These are phyloP conservation scores for Babesia divergens DNA, from an alignment of 169 alveolate genomes.

Conservation along the genomic window DNA sequence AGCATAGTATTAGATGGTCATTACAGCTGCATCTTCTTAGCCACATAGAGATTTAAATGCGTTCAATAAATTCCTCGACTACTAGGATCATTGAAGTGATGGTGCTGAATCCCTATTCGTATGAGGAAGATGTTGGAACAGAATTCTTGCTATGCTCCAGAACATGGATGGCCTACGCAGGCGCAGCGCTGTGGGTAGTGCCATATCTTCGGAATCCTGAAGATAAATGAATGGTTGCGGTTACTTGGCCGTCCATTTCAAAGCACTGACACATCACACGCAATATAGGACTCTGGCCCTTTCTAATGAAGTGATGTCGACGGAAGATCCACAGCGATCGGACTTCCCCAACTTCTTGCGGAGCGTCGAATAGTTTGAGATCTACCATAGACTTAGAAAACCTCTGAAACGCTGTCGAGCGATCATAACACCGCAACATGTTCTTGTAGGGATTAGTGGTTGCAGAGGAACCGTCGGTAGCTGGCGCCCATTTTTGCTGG, in stretches of 20 bases:
- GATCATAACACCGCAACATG: conserved; percentile 20
- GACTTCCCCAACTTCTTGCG: conserved; percentile 16
- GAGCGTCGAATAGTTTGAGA: not conserved
- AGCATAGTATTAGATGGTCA: no score
- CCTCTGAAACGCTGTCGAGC: conserved; percentile 3
- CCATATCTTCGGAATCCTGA: not conserved
- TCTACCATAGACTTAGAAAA: not conserved
- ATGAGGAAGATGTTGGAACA: no score
- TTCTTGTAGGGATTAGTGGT: conserved; percentile 32
- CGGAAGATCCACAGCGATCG: conserved; percentile 51
- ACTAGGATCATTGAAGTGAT: no score
- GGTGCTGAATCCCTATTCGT: no score
- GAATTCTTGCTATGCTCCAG: no score
- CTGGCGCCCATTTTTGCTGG: conserved; percentile 19
- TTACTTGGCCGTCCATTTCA: not conserved
- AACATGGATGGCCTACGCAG: not conserved
- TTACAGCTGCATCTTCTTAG: no score
- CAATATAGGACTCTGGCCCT: not conserved
- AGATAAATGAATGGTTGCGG: not conserved
- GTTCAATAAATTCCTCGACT: no score
- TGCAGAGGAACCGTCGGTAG: not conserved
- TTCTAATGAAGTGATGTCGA: not conserved
- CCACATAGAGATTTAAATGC: no score
- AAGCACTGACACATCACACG: not conserved
- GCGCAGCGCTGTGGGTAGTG: no score